Base-by-base conservation (phyloP, 495 filamentous ascomycete genomes). In the Penicillium canescens region DNA sequence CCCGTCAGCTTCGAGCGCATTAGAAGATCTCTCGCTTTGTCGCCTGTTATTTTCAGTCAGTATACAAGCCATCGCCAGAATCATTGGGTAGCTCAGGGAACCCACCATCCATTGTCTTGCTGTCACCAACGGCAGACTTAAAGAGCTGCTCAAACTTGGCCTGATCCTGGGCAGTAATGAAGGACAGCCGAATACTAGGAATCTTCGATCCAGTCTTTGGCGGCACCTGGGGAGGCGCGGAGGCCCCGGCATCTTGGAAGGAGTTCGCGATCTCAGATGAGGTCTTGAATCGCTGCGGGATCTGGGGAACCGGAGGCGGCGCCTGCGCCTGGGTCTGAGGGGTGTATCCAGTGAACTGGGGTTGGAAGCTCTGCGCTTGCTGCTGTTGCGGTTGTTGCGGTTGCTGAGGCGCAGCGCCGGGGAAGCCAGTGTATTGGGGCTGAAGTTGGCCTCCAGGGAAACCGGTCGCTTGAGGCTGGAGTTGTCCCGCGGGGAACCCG, bases 121-220 rank as follows among this genome's bases (percentile, higher is more conserved):
- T 87, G 61, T 93, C 87, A 10, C 91, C 91, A 34, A 92, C 91
- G 8, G 95, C 95, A 43, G 91, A 93, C 74, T 95, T 97, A 76
- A 99, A 99, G 8, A 99, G 77, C 55, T 96, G 92, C 78, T 99
- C 95, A 62, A 99, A 99, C 71, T 94, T 96, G 52, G 93, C 87
- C 68, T 99, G 95, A 63, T 99, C 95, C 57, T 88, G 85, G 20
- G 89, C 91, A 1, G 95, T 97, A 50, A 99, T 92, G 61, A 98
- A 99, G 6, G 91, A 96, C 40, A 99, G 76, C 42, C 95, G 79
- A 50, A 97, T 94, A 64, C 89, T 98, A n/a, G 95, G 95, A 44
- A 99, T 96, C 72, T 86, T 92, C 18, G 79, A 70, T 16, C 79
- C 54, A 20, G 75, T 68, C 61, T 78, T 77, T 3, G 87, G 76